phyloP scores from a whole-genome alignment of 2,329 filamentous ascomycete species.

The Colletotrichum cereale region DNA sequence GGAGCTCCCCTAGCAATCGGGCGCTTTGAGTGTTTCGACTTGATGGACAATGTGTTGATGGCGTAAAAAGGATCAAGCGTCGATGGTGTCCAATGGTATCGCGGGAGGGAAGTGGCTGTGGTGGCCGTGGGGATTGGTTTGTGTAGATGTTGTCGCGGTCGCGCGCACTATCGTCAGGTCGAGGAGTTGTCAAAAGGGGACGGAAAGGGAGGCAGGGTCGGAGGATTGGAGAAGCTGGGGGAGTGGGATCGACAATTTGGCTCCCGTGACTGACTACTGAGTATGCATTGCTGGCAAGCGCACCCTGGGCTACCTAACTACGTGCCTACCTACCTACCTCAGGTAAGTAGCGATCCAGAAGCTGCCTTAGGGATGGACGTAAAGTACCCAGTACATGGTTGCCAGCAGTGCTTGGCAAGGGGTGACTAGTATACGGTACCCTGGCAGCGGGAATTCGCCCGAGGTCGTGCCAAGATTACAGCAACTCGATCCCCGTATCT shows the following conservation, averaged over 20 bases:
- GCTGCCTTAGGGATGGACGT: background rate
- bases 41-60: conserved; percentile 5
- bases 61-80: background rate
- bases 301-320: background rate
- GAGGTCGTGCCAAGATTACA: conserved; percentile 22
- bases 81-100: background rate
- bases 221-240: conserved; percentile 16
- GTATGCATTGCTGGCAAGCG: background rate
- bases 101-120: background rate
- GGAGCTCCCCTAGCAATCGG: conserved; percentile 36
- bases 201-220: conserved; percentile 9
- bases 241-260: conserved; percentile 32
- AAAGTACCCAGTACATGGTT: background rate
- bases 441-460: conserved; percentile 1
- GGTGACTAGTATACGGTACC: background rate
- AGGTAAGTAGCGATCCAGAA: no score
- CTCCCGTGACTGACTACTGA: conserved; percentile 22
- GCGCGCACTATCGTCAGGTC: conserved; percentile 6
- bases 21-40: conserved; percentile 28
- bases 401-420: fast-evolving
- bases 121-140: background rate
- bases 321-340: no score
- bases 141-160: background rate
- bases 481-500: conserved; percentile 18
- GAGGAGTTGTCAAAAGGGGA: conserved; percentile 24